phyloP scores from a whole-genome alignment of 495 filamentous ascomycete genomes.

The Parmelia sp. region DNA sequence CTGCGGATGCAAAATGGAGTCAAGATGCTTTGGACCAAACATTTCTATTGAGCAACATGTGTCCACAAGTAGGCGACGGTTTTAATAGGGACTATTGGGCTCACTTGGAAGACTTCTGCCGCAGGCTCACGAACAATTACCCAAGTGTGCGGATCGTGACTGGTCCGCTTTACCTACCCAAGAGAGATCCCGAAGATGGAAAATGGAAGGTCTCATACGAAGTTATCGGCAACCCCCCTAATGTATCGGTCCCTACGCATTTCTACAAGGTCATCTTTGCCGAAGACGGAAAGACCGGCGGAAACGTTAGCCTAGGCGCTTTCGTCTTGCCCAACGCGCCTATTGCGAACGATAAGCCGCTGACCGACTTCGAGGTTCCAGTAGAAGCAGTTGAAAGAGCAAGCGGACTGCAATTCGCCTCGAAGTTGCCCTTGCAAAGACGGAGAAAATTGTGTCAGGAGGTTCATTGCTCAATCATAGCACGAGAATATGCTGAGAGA shows the following conservation, averaged over 20 bases:
- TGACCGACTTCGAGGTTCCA: conserved; percentile 89
- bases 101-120: conserved; percentile 95
- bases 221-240: conserved; percentile 92
- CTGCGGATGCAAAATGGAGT: conserved; percentile 92
- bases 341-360: conserved; percentile 78
- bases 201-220: conserved; percentile 96
- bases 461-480: conserved; percentile 68
- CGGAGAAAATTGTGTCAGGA: conserved; percentile 81
- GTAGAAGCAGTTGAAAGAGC: conserved; percentile 87
- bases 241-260: conserved; percentile 92
- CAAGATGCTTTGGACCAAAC: conserved; percentile 92
- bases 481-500: conserved; percentile 59
- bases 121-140: conserved; percentile 71
- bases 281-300: conserved; percentile 66
- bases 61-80: conserved; percentile 91
- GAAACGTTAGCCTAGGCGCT: conserved; percentile 82
- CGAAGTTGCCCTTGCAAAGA: conserved; percentile 63
- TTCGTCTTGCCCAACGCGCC: conserved; percentile 91
- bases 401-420: conserved; percentile 83
- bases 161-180: conserved; percentile 86
- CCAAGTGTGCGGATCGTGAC: conserved; percentile 88
- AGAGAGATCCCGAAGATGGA: conserved; percentile 65
- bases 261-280: conserved; percentile 99
- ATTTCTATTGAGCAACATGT: conserved; percentile 92
- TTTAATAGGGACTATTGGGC: conserved; percentile 99